Evolutionary conservation across 495 filamentous ascomycete genomes (phyloP).

Genomic region (Lepraria neglecta): DNA sequence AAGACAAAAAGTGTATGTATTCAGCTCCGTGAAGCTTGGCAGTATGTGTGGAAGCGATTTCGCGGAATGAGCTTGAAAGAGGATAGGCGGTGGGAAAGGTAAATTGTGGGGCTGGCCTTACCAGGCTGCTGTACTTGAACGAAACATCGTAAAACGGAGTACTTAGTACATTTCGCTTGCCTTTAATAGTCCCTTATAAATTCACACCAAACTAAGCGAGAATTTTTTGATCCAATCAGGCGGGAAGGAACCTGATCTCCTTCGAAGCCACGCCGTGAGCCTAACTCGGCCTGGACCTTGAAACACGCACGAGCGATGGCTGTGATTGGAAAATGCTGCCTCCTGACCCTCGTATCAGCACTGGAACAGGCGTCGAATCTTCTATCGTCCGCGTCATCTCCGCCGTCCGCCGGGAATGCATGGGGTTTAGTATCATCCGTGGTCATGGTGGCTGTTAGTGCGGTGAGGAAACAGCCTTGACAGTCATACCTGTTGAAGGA

Average conservation of each 20-base stretch:
- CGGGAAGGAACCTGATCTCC: neutral
- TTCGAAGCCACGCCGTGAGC: slow-evolving; percentile 16
- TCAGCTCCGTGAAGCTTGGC: no score
- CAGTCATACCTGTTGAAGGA: slow-evolving; percentile 2
- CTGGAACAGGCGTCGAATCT: slow-evolving; percentile 3
- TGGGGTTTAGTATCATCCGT: slow-evolving; percentile 3
- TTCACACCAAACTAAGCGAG: slow-evolving; percentile 2
- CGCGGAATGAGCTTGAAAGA: neutral
- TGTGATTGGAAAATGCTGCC: slow-evolving; percentile 14
- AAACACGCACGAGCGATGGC: slow-evolving; percentile 7
- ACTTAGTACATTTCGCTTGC: slow-evolving; percentile 8
- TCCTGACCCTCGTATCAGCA: neutral
- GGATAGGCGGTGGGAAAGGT: neutral
- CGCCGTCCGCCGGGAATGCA: slow-evolving; percentile 15
- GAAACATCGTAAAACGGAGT: neutral
- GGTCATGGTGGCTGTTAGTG: neutral
- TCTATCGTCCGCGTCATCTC: slow-evolving; percentile 19
- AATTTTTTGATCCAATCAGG: neutral
- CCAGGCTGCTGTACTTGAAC: neutral
- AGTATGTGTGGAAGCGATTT: neutral
- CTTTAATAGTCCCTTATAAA: slow-evolving; percentile 8
- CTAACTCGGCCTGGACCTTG: slow-evolving; percentile 5
- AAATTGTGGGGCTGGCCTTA: slow-evolving; percentile 1
- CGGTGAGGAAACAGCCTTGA: slow-evolving; percentile 5
- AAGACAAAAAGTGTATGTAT: no score